Evolutionary conservation across 1,284 basidiomycete genomes (phyloP).

Genomic region (Heterobasidion irregulare): DNA sequence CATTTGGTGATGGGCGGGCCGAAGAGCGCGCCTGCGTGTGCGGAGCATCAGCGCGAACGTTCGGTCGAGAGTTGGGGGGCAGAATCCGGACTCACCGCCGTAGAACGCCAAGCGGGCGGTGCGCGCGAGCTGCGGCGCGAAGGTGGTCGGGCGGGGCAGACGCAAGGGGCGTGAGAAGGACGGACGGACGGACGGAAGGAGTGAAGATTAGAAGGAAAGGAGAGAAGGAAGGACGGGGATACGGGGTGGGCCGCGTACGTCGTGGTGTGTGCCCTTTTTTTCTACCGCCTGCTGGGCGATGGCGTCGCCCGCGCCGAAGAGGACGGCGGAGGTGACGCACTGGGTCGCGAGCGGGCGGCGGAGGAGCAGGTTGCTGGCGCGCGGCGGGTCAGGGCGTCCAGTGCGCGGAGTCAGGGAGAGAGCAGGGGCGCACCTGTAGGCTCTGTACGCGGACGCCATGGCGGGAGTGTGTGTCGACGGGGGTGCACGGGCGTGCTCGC

Average conservation of each 20-base stretch:
- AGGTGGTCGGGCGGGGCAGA: background rate
- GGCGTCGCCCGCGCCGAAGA: conserved; percentile 76
- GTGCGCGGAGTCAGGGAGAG: background rate
- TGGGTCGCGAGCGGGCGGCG: conserved; percentile 60
- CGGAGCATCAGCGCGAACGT: background rate
- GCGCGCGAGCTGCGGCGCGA: conserved; percentile 46
- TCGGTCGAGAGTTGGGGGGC: no score
- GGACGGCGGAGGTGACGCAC: conserved; percentile 54
- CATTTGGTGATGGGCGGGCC: conserved; percentile 69
- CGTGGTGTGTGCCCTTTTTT: conserved; percentile 53
- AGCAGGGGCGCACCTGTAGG: background rate
- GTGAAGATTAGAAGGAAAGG: background rate
- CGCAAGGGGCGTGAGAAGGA: background rate
- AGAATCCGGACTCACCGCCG: conserved; percentile 39
- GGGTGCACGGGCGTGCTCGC: background rate
- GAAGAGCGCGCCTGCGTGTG: conserved; percentile 51
- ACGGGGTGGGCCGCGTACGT: conserved; percentile 36
- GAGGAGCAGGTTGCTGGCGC: conserved; percentile 45
- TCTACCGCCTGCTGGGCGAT: conserved; percentile 81
- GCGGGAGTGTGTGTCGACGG: background rate
- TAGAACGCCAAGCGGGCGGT: conserved; percentile 71
- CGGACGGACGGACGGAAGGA: conserved; percentile 6
- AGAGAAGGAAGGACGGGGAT: background rate
- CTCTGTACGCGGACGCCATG: conserved; percentile 3
- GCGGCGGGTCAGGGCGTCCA: background rate